Evolutionary conservation across 2,329 filamentous ascomycete species (phyloP).

Genomic region (Colletotrichum viniferum): DNA sequence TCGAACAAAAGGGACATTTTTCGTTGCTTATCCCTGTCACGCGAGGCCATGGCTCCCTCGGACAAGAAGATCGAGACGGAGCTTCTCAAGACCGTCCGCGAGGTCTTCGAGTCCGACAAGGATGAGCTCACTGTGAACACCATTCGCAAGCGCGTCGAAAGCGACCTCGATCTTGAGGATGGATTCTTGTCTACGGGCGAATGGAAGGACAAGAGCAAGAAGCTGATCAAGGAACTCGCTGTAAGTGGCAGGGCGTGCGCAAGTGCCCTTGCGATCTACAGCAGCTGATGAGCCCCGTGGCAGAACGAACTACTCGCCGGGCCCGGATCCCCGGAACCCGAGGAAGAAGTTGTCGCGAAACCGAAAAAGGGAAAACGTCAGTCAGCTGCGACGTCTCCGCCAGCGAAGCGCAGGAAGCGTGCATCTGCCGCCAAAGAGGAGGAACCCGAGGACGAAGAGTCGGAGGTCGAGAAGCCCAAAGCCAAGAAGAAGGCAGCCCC

Average conservation of each 20-base stretch:
- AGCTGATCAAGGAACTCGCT: conserved; percentile 57
- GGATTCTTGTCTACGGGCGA: conserved; percentile 53
- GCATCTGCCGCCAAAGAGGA: conserved; percentile 37
- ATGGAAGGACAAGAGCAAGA: conserved; percentile 66
- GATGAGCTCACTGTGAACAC: conserved; percentile 60
- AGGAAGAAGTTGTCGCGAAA: conserved; percentile 22
- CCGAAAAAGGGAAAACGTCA: conserved; percentile 37
- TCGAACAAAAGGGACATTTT: not conserved
- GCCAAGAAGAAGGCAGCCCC: conserved; percentile 27
- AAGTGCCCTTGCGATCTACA: too few species aligned
- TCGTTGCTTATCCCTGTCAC: not conserved
- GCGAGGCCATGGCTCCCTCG: conserved; percentile 43
- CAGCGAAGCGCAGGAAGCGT: conserved; percentile 43
- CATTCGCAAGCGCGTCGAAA: conserved; percentile 57
- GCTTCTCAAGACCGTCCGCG: conserved; percentile 50
- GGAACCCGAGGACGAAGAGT: conserved; percentile 21
- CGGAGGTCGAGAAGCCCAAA: conserved; percentile 26
- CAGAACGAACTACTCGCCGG: conserved; percentile 3
- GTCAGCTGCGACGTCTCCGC: conserved; percentile 38
- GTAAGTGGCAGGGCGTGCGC: conserved; percentile 42
- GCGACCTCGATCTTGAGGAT: conserved; percentile 50
- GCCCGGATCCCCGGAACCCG: not conserved
- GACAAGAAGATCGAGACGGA: conserved; percentile 47
- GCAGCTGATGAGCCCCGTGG: not conserved
- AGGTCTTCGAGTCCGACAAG: conserved; percentile 47